Conservation (phyloP, 2,329 filamentous ascomycete species). For the Xenoacremonium recifei region DNA sequence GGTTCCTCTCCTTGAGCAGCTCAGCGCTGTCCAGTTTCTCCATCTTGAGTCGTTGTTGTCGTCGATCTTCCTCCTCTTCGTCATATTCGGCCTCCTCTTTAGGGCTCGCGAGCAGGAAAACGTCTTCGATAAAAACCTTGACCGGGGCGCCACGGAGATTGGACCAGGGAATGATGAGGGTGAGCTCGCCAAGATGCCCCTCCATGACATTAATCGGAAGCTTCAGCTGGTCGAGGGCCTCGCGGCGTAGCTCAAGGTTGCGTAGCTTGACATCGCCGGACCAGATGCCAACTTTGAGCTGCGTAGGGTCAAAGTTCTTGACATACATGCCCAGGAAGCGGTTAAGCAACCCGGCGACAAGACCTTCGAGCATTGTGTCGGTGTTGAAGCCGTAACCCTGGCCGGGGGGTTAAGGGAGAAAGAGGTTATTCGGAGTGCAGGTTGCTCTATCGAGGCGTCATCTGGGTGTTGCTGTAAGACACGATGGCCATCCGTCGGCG, state of each 20-base stretch:
- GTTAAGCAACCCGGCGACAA: slow-evolving; percentile 96
- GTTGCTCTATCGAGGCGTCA: slow-evolving; percentile 20
- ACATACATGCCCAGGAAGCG: slow-evolving; percentile 99
- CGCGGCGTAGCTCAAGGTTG: slow-evolving; percentile 86
- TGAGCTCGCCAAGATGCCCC: slow-evolving; percentile 89
- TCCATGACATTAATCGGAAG: slow-evolving; percentile 95
- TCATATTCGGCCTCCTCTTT: slow-evolving; percentile 95
- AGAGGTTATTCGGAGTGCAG: too few relatives aligned
- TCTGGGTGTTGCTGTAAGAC: slow-evolving; percentile 22
- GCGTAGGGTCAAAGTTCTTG: slow-evolving; percentile 97
- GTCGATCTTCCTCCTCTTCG: slow-evolving; percentile 83
- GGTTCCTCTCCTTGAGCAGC: slow-evolving; percentile 84
- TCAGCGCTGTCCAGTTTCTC: slow-evolving; percentile 98
- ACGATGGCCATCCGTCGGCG: too few relatives aligned
- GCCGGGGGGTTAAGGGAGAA: slow-evolving; percentile 47
- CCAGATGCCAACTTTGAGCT: slow-evolving; percentile 99
- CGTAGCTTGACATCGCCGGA: slow-evolving; percentile 95
- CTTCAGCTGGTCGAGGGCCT: slow-evolving; percentile 95
- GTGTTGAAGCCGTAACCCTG: slow-evolving; percentile 67
- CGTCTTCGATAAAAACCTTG: slow-evolving; percentile 93
- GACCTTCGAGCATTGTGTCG: slow-evolving; percentile 86
- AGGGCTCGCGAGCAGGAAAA: slow-evolving; percentile 90
- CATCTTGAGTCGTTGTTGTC: slow-evolving; percentile 92
- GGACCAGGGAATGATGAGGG: slow-evolving; percentile 93
- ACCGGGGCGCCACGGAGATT: slow-evolving; percentile 94